These are phyloP conservation scores for Bryoerythrophyllum caledonicum DNA, from an alignment of 225 moss, liverwort and hornwort genomes.

Conservation along the genomic window DNA sequence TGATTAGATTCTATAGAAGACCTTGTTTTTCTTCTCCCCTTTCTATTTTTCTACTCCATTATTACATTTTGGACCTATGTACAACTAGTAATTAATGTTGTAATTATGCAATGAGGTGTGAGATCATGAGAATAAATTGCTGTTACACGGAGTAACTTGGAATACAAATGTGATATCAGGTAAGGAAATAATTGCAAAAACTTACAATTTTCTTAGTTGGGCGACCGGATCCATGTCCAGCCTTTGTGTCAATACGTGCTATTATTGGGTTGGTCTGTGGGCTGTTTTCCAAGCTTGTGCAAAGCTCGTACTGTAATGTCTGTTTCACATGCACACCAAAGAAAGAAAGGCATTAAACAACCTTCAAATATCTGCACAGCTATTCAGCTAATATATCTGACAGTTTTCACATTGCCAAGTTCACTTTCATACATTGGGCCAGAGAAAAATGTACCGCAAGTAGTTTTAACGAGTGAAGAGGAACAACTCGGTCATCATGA, in stretches of 20 bases:
- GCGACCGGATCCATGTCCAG: slow-evolving; percentile 59
- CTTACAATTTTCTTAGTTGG: slow-evolving; percentile 63
- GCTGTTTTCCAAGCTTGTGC: slow-evolving; percentile 48
- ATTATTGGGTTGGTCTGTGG: slow-evolving; percentile 53
- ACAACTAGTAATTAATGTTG: too few relatives aligned
- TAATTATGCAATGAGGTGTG: background rate
- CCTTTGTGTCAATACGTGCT: slow-evolving; percentile 55
- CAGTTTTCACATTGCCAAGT: too few relatives aligned
- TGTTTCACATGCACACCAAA: slow-evolving; percentile 11
- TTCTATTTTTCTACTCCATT: too few relatives aligned
- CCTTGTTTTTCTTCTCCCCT: too few relatives aligned
- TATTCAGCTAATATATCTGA: too few relatives aligned
- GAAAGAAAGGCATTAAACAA: background rate
- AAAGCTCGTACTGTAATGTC: slow-evolving; percentile 56
- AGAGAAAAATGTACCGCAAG: slow-evolving; percentile 37
- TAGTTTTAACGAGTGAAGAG: slow-evolving; percentile 73
- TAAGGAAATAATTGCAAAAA: background rate
- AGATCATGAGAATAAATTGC: background rate
- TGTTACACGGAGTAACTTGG: background rate
- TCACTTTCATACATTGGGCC: background rate
- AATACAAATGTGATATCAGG: background rate
- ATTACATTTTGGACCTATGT: too few relatives aligned
- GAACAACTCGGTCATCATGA: slow-evolving; percentile 92
- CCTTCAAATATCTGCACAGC: background rate
- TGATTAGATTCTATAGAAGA: too few relatives aligned